Percentiles rank a stretch among this genome's conserved stretches.
phyloP scores from a whole-genome alignment of 176 grass and related monocot genomes.

The Oryza nivara region DNA sequence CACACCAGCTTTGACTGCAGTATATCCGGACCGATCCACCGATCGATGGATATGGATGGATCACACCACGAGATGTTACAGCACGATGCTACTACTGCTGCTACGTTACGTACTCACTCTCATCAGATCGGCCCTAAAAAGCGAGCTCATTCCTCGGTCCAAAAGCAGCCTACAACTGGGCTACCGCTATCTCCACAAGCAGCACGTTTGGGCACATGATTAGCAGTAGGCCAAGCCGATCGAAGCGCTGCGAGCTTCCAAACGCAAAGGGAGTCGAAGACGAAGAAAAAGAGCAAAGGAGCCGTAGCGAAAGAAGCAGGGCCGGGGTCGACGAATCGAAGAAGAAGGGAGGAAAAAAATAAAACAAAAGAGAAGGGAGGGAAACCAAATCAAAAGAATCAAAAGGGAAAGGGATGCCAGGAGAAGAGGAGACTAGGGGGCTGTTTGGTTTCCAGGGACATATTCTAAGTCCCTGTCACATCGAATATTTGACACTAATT shows the following conservation, averaged over 20 bases:
- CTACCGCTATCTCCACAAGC: not conserved
- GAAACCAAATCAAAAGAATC: constrained; percentile 56
- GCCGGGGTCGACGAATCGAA: not conserved
- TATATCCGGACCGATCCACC: not conserved
- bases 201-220: constrained; percentile 53
- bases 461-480: too few species aligned
- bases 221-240: not conserved
- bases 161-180: not conserved
- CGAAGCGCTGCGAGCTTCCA: constrained; percentile 17
- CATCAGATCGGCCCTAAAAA: not conserved
- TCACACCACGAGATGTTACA: not conserved
- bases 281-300: constrained; percentile 27
- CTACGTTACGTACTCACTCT: not conserved
- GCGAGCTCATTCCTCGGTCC: not conserved
- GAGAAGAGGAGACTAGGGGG: not conserved
- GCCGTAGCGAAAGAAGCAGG: constrained; percentile 43
- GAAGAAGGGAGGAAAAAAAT: not conserved
- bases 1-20: not conserved
- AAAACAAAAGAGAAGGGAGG: constrained; percentile 36
- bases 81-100: not conserved
- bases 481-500: too few species aligned
- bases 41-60: not conserved
- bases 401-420: constrained; percentile 48
- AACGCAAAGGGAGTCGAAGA: not conserved
- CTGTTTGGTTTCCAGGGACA: too few species aligned